These are phyloP conservation scores for Tagetes patula DNA, from an alignment of 129 eudicot genomes.

Conservation along the genomic window DNA sequence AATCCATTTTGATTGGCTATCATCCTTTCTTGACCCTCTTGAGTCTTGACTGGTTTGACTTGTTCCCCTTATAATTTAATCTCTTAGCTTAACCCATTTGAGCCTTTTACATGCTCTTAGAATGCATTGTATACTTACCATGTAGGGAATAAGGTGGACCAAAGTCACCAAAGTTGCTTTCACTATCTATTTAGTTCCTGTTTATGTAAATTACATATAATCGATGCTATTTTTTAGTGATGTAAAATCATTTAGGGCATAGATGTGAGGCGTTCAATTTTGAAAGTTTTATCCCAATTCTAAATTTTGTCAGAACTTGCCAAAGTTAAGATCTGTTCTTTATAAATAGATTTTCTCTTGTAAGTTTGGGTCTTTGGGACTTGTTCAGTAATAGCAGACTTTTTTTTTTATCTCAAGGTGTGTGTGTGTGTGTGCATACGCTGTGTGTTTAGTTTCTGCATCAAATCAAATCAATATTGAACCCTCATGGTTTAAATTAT, in stretches of 20 bases:
- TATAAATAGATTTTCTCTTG: neutral
- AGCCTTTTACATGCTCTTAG: neutral
- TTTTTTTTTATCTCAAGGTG: neutral
- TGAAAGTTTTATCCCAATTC: neutral
- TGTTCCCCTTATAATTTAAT: neutral
- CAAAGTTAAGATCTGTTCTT: neutral
- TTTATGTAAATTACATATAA: neutral
- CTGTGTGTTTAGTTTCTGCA: neutral
- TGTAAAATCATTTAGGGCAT: neutral
- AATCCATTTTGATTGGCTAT: neutral
- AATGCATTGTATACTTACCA: neutral
- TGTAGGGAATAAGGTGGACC: neutral
- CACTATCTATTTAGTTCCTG: neutral
- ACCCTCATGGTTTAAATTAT: constrained; percentile 1
- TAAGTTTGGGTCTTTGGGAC: neutral
- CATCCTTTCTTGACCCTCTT: neutral
- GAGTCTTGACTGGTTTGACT: neutral
- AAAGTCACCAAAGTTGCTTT: neutral
- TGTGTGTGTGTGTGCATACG: neutral
- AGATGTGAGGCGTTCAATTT: neutral
- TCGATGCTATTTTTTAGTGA: neutral
- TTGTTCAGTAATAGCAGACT: neutral
- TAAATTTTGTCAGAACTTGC: neutral
- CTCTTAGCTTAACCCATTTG: neutral
- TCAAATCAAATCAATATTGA: neutral